Evolutionary conservation across 495 filamentous ascomycete genomes (phyloP), one percentile per base, ranked within the genome.

Genomic region (Evansstolkia leycettana): DNA sequence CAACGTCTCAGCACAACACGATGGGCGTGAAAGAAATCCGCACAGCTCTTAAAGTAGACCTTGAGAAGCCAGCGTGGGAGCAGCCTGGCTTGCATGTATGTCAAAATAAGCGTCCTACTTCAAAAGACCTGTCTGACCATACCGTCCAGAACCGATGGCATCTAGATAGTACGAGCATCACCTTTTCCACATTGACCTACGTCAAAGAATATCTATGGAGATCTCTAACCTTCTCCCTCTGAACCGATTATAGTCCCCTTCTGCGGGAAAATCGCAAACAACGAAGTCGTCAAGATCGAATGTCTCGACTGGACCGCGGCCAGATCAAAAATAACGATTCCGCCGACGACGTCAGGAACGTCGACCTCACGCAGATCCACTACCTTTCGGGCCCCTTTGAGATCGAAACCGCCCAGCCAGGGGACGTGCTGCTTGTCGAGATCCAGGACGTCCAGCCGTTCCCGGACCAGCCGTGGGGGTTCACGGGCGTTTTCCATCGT

Each of bases 371-470:
- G 6, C 65, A 68, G 34, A 67, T 88, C 16, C 89, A 96, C 56
- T 94, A 92, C 52, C 70, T 96, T 2, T 86, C 81, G 0, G 89
- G 89, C 0, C 89, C 89, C 0, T 94, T 96, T 45, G 85, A 94
- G 44, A 71, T 96, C 36, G 82, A 87, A 46, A 79, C 73, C 1
- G 88, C 89, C 2, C 73, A 82, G 48, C 88, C 88, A 0, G 89
- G 89, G 0, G 89, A 94, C 51, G 63, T 94, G 6, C 67, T 96
- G 1, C 51, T 92, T 0, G 85, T 94, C 2, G 87, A 96, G 58
- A 94, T 96, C 40, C 89, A 94, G 61, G 89, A 95, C 42, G 89
- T 94, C 2, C 88, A 95, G 54, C 88, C 88, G 6, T 78, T 92
- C 43, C 65, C 87, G 47, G 76, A 90, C 10, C 71, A 78, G 43